phyloP scores from a whole-genome alignment of 1,139 yeast species.

The Suhomyces wounanorum region DNA sequence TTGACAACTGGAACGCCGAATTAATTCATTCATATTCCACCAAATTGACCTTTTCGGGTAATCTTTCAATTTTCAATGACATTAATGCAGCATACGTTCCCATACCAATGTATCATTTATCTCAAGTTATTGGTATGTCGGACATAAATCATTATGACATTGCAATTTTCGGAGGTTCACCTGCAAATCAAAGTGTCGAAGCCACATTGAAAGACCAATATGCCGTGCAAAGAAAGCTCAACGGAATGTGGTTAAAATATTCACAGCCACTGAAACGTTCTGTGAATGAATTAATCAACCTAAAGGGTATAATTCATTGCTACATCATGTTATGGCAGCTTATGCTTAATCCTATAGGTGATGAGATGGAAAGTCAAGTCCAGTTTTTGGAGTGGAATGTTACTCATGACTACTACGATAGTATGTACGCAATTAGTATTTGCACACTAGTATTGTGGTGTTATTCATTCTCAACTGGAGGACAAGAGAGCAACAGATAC shows the following conservation, averaged over 20 bases:
- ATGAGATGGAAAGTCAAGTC: slow-evolving; percentile 15
- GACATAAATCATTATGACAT: slow-evolving; percentile 76
- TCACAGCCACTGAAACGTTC: slow-evolving; percentile 19
- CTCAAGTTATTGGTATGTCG: slow-evolving; percentile 64
- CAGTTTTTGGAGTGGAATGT: slow-evolving; percentile 33
- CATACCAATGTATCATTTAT: slow-evolving; percentile 58
- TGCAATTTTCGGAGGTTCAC: slow-evolving; percentile 79
- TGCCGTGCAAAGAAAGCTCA: slow-evolving; percentile 53
- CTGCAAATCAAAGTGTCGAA: slow-evolving; percentile 76
- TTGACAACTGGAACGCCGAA: slow-evolving; percentile 26
- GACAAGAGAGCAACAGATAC: slow-evolving; percentile 39
- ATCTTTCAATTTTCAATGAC: slow-evolving; percentile 18
- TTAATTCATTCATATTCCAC: slow-evolving; percentile 16
- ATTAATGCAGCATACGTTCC: slow-evolving; percentile 21
- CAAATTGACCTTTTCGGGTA: slow-evolving; percentile 11
- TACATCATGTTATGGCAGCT: slow-evolving; percentile 64
- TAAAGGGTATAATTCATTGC: slow-evolving; percentile 59
- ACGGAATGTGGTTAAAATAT: slow-evolving; percentile 45
- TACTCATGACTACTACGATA: slow-evolving; percentile 35
- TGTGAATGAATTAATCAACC: slow-evolving; percentile 34
- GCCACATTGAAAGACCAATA: slow-evolving; percentile 58
- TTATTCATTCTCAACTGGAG: slow-evolving; percentile 42
- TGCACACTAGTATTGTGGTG: slow-evolving; percentile 54
- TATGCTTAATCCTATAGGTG: slow-evolving; percentile 49
- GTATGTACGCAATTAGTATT: slow-evolving; percentile 47